Base-by-base conservation (phyloP, 257 asterid species). In the Petunia axillaris region DNA sequence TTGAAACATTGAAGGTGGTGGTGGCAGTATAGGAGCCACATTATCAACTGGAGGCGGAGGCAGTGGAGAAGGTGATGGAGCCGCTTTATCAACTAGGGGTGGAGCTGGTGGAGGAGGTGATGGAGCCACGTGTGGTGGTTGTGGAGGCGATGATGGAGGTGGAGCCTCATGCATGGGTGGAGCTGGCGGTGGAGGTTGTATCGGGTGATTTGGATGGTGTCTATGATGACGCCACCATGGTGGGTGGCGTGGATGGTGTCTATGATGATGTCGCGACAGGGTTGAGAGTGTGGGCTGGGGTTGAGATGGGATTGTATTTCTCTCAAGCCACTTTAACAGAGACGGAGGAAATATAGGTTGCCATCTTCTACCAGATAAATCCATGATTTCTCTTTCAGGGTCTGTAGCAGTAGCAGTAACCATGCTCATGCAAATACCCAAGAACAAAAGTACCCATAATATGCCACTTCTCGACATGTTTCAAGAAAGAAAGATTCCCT, bases 311-410 rank as follows among this genome's bases (percentile, higher is more conserved):
- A 6, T 5, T 3, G 7, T 48, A 48, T 48, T 48, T 48, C 10
- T 48, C 53, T 48, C 62, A 5, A 25, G 8, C 63, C 65, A 59
- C 25, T 38, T 4, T 2, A 16, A 2, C 3, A 35, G 1, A 57
- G 57, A 1, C 43, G 41, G 5, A 1, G 5, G n/a, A 44, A 25
- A 25, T 25, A 44, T 25, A 1, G 10, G 35, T 5, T 7, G 15
- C 57, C 57, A 52, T 52, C 57, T 52, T 52, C 15, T 9, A 68
- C 76, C 76, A 68, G 16, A 68, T 53, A 44, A 68, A 39, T 16
- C 57, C 57, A n/a, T 25, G 41, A 4, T n/a, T 2, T 43, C 76
- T 44, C 5, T 25, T 16, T 43, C 0, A 6, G 76, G 16, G 16
- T 44, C 62, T 6, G 11, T 50, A 25, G 77, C 44, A 36, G 62